Conservation (phyloP, 2,329 filamentous ascomycete genomes). For the Neospermospora avenae region DNA sequence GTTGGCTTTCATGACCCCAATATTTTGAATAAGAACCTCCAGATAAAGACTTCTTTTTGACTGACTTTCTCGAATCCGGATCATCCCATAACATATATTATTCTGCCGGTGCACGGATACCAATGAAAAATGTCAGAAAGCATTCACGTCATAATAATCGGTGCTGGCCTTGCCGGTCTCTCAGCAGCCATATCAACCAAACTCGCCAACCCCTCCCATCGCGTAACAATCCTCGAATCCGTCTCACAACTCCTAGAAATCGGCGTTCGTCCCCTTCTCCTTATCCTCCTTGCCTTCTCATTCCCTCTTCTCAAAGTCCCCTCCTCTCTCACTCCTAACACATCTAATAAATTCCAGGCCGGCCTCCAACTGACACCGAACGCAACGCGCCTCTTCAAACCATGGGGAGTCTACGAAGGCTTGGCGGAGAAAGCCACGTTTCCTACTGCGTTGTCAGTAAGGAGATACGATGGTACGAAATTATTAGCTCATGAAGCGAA, state of each 20-base stretch:
- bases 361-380: constrained; percentile 34
- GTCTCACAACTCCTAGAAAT: constrained; percentile 41
- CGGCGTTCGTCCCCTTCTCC: constrained; percentile 24
- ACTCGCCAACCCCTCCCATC: constrained; percentile 36
- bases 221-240: constrained; percentile 42
- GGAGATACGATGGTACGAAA: constrained; percentile 47
- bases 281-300: background rate
- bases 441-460: constrained; percentile 49
- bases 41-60: too few species aligned
- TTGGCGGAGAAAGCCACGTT: constrained; percentile 31
- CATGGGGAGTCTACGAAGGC: constrained; percentile 29
- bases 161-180: constrained; percentile 43
- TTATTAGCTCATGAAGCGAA: constrained; percentile 28
- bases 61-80: too few species aligned
- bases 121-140: constrained; percentile 7
- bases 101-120: background rate
- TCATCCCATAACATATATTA: too few species aligned
- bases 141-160: constrained; percentile 40
- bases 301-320: too few species aligned
- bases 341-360: constrained; percentile 20
- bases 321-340: too few species aligned
- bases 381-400: constrained; percentile 30
- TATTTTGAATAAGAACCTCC: too few species aligned
- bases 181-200: constrained; percentile 38
- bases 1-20: background rate